Evolutionary conservation across 2,329 filamentous ascomycete genomes (phyloP).

Genomic region (Aspergillus transmontanensis): DNA sequence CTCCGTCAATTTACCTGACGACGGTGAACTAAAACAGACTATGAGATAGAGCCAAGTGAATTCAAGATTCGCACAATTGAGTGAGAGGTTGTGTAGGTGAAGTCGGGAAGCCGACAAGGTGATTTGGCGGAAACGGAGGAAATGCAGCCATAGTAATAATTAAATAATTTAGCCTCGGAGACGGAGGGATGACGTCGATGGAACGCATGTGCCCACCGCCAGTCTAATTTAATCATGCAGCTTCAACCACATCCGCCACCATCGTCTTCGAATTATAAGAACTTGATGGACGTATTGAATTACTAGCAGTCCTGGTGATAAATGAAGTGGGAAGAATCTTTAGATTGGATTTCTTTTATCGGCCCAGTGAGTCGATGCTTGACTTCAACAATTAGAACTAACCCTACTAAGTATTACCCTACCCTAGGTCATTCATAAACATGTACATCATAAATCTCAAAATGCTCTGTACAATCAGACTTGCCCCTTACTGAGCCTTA

Average conservation of each 20-base stretch:
- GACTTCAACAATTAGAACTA: not conserved
- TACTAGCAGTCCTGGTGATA: no score
- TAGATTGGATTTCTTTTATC: not conserved
- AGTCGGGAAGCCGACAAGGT: not conserved
- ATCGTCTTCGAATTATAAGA: not conserved
- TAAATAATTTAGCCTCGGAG: not conserved
- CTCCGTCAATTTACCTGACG: not conserved
- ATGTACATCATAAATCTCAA: slow-evolving; percentile 9
- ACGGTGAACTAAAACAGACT: not conserved
- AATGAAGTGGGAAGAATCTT: not conserved
- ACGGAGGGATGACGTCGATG: not conserved
- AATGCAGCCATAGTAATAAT: not conserved
- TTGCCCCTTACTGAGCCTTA: slow-evolving; percentile 22
- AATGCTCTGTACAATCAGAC: slow-evolving; percentile 9
- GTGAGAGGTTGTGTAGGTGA: not conserved
- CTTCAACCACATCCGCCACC: not conserved
- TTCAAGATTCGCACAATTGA: not conserved
- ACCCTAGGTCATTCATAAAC: not conserved
- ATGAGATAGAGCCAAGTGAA: not conserved
- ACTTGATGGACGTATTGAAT: no score
- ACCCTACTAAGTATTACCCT: not conserved
- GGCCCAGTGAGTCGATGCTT: not conserved
- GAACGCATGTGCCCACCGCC: not conserved
- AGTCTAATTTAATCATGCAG: not conserved
- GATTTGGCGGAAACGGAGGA: not conserved